Evolutionary conservation across 2,329 filamentous ascomycete species (phyloP).

Genomic region (Phialophora macrospora): DNA sequence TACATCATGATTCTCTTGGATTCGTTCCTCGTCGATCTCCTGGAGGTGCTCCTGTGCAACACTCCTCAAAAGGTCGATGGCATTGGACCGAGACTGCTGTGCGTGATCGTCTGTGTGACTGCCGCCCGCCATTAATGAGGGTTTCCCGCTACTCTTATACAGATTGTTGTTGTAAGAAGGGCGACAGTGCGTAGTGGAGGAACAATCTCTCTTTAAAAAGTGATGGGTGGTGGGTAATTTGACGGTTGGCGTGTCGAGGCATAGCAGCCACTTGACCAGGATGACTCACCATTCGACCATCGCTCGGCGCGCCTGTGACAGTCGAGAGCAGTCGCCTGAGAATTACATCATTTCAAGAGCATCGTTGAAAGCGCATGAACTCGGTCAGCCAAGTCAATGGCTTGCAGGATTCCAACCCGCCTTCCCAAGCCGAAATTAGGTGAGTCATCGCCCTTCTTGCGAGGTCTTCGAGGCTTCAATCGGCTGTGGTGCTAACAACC

Average conservation of each 20-base stretch:
- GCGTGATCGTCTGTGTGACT: background rate
- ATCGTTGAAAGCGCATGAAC: background rate
- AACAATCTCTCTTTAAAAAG: background rate
- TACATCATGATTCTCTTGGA: conserved; percentile 26
- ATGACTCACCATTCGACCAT: conserved; percentile 9
- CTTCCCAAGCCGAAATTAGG: background rate
- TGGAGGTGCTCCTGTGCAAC: conserved; percentile 31
- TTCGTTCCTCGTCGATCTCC: conserved; percentile 28
- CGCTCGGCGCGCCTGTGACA: background rate
- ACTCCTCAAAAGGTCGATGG: conserved; percentile 20
- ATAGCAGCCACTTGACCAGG: background rate
- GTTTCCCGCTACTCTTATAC: background rate
- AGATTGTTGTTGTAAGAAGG: background rate
- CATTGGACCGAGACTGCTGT: background rate
- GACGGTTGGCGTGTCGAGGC: background rate
- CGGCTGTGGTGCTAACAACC: background rate
- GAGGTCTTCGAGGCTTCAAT: background rate
- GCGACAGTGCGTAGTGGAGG: background rate
- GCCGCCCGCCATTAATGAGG: conserved; percentile 14
- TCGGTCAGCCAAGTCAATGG: background rate
- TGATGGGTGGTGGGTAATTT: background rate
- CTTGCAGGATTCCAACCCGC: background rate
- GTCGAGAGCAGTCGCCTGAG: background rate
- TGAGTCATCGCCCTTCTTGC: background rate
- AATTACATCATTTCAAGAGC: background rate